Base-by-base conservation (phyloP, 2,329 filamentous ascomycete genomes). In the Byssochlamys sp. region DNA sequence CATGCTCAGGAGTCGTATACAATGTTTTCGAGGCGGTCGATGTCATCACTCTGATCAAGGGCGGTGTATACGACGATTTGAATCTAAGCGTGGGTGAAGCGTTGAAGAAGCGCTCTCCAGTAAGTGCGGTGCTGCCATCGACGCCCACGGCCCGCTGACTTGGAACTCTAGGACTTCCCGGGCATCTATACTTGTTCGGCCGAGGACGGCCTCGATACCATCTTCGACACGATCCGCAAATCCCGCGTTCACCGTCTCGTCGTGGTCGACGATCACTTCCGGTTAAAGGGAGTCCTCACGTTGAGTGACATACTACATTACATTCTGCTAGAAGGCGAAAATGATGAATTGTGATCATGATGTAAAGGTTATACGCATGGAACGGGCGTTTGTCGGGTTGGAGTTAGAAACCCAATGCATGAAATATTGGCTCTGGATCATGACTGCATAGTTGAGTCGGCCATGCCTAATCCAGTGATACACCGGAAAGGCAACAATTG, bases 1-100 rank as follows among this genome's bases (percentile, higher is more conserved):
- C 24, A 52, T 7, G 51, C 29, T 0, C 66, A 83, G 84, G 84
- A 54, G 78, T 83, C 31, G 85, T 99, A 0, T 84, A 97, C 62
- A 99, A 99, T 68, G 91, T 97, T 10, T 99, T 99, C 68, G 95
- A 99, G 76, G 90, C 94, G 1, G 91, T 99, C 54, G 94, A 99
- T 73, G 91, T 99, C 60, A 96, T 99, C 65, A 88, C 91, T 0
- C 86, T 96, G 66, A 95, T 99, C 75, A 95, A 95, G 74, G 91
- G 90, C 25, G 91, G 91, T 24, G 85, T 85, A 35, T 97, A 97
- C 69, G 94, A 97, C 62, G 92, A 96, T 64, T 79, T 99, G 57
- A 86, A 88, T 59, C 83, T 91, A 24, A 89, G 83, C 5, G 89
- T 97, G 3, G 94, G 92, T 50, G 91, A 96, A 61, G 92, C 92